These are phyloP conservation scores for Phytopythium kandeliae DNA, from an alignment of 352 stramenopile genomes.

Conservation along the genomic window DNA sequence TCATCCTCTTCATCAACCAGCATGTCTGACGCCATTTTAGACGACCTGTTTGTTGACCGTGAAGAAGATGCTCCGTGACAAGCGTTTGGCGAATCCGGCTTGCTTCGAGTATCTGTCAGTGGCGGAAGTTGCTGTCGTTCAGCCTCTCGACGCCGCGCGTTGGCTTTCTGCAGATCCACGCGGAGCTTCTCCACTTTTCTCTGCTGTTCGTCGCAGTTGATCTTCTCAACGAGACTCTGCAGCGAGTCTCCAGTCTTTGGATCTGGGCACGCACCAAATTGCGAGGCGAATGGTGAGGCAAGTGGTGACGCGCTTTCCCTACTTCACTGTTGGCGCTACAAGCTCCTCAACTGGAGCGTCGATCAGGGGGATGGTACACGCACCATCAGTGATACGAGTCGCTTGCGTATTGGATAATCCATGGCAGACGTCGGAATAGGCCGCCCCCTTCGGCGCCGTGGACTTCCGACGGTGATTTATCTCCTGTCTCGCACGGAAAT, in stretches of 20 bases:
- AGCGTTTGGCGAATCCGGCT: not conserved
- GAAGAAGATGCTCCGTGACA: not conserved
- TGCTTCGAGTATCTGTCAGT: not conserved
- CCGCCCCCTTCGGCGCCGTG: not conserved
- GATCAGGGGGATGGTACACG: not conserved
- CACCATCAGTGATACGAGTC: too few relatives aligned
- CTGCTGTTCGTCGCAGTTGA: constrained; percentile 28
- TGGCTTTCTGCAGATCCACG: constrained; percentile 22
- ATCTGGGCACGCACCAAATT: not conserved
- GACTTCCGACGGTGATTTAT: not conserved
- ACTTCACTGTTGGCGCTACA: not conserved
- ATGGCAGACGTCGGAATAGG: too few relatives aligned
- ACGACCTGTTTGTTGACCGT: not conserved
- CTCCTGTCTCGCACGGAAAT: not conserved
- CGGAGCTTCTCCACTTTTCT: constrained; percentile 29
- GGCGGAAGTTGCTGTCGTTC: not conserved
- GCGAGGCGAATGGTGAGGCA: too few relatives aligned
- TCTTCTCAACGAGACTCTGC: constrained; percentile 17
- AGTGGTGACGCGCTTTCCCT: too few relatives aligned
- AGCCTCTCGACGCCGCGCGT: constrained; percentile 12
- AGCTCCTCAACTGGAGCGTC: not conserved
- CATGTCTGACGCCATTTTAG: not conserved
- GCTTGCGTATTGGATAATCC: too few relatives aligned
- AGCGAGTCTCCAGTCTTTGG: constrained; percentile 11
- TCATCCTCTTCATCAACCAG: not conserved